phyloP scores from a whole-genome alignment of 441 rosid genomes.

The Populus trichocarpa region DNA sequence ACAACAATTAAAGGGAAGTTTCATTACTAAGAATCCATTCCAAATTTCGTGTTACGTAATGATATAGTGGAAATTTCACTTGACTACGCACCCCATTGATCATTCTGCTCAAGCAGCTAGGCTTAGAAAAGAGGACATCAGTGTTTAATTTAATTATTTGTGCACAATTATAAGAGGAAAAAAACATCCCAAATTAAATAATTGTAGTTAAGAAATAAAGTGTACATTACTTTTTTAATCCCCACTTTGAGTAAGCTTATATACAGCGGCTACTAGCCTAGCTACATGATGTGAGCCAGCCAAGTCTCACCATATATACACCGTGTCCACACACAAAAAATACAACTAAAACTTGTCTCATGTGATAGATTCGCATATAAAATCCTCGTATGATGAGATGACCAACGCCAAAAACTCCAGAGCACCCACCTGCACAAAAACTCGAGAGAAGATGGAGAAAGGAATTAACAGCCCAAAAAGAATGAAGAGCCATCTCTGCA shows the following conservation, averaged over 20 bases:
- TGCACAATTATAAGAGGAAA: not conserved
- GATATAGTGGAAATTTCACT: not conserved
- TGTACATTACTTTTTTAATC: not conserved
- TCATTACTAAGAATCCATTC: too few relatives aligned
- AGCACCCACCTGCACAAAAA: not conserved
- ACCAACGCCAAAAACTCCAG: not conserved
- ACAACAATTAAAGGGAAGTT: too few relatives aligned
- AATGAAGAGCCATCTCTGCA: constrained; percentile 49
- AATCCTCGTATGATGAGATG: not conserved
- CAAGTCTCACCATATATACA: not conserved
- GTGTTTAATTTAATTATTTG: too few relatives aligned
- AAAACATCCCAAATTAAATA: too few relatives aligned
- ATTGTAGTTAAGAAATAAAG: not conserved
- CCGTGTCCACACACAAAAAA: not conserved
- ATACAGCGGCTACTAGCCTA: not conserved
- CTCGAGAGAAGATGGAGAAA: constrained; percentile 22
- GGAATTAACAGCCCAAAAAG: constrained; percentile 15
- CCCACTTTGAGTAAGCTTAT: not conserved
- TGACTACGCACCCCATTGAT: not conserved
- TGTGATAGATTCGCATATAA: constrained; percentile 22
- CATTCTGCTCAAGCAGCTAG: not conserved
- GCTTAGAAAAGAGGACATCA: not conserved
- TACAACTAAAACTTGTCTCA: constrained; percentile 4
- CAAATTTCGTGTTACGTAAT: not conserved
- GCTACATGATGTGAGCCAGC: constrained; percentile 17